phyloP scores from a whole-genome alignment of 2,329 filamentous ascomycete genomes.

The Aspergillus sojae region DNA sequence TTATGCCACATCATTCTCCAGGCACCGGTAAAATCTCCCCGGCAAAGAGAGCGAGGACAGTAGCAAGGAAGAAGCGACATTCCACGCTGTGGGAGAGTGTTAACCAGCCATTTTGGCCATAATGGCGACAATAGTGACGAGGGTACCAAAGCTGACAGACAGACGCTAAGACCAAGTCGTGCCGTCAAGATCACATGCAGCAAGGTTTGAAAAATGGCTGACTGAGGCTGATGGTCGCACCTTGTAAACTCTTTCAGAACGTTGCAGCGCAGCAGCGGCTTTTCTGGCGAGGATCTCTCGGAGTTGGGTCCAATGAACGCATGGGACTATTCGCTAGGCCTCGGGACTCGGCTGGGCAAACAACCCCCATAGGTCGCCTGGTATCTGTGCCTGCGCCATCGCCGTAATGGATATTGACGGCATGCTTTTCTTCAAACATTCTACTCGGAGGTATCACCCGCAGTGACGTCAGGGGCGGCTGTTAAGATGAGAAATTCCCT shows the following conservation, averaged over 20 bases:
- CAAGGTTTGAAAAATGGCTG: background rate
- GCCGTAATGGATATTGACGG: background rate
- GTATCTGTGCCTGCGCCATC: conserved; percentile 5
- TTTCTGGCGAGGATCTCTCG: background rate
- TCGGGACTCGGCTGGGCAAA: conserved; percentile 1
- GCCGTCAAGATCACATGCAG: background rate
- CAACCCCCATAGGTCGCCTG: background rate
- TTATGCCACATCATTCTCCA: background rate
- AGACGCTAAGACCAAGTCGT: background rate
- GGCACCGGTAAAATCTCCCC: background rate
- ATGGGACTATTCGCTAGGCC: background rate
- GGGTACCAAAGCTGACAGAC: background rate
- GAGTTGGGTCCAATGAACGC: background rate
- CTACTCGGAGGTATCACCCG: background rate
- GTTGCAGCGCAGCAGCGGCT: background rate
- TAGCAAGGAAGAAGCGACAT: background rate
- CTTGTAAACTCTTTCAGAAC: background rate
- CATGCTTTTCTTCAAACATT: background rate
- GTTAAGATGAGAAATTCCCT: conserved; percentile 2
- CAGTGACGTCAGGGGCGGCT: conserved; percentile 2
- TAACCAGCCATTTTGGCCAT: background rate
- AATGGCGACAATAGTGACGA: background rate
- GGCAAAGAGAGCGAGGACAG: background rate
- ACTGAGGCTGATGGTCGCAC: conserved; percentile 1
- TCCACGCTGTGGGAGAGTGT: background rate